A percentile compares a stretch with the other conserved stretches of the same genome.
phyloP scores from a whole-genome alignment of 306 rosid species.

The Gynostemma pentaphyllum region DNA sequence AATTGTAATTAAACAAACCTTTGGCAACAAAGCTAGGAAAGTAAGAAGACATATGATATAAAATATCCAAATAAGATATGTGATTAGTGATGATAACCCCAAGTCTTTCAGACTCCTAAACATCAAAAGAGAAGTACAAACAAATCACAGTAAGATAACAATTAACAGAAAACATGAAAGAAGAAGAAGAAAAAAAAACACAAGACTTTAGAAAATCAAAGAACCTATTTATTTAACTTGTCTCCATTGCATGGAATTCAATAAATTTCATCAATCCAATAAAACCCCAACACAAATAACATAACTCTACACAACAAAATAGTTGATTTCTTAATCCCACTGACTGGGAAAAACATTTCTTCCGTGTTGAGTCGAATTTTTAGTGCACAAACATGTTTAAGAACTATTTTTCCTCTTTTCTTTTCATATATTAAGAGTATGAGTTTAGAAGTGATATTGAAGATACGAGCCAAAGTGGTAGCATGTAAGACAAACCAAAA shows the following conservation, averaged over 20 bases:
- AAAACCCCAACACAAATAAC: conserved; percentile 63
- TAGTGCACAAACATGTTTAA: conserved; percentile 17
- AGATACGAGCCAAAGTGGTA: conserved; percentile 7
- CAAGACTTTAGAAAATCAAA: too few relatives aligned
- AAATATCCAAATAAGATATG: too few relatives aligned
- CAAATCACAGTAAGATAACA: too few relatives aligned
- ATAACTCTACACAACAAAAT: conserved; percentile 49
- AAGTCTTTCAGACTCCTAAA: too few relatives aligned
- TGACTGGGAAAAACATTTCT: conserved; percentile 84
- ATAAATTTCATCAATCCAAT: too few relatives aligned
- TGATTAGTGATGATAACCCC: too few relatives aligned
- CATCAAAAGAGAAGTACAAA: too few relatives aligned
- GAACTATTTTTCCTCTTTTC: background rate
- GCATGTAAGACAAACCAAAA: conserved; percentile 18
- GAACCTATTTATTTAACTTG: conserved; percentile 24
- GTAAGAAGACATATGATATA: conserved; percentile 47
- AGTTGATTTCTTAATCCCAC: conserved; percentile 82
- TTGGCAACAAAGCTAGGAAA: conserved; percentile 97
- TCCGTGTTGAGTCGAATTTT: conserved; percentile 36
- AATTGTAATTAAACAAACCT: too few relatives aligned
- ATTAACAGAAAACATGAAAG: too few relatives aligned
- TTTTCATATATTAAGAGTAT: too few relatives aligned
- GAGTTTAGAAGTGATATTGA: conserved; percentile 13
- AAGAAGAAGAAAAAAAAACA: too few relatives aligned
- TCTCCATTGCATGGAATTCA: conserved; percentile 29